These are phyloP conservation scores for Oryza brachyantha DNA, from an alignment of 176 grass and related monocot genomes.

Conservation along the genomic window DNA sequence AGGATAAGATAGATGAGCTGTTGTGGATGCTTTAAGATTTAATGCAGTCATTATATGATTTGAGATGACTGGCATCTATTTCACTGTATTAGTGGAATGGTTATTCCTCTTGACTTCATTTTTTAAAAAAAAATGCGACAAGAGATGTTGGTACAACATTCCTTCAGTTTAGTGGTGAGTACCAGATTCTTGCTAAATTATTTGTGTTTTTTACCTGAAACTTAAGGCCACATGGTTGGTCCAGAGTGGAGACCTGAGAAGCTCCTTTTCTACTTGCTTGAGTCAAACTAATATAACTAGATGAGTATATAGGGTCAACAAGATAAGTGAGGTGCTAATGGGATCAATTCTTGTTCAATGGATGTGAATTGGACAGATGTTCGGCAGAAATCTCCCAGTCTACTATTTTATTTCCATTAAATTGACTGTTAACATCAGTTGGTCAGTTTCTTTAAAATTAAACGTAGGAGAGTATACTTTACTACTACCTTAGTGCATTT, in stretches of 20 bases:
- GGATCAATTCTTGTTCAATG: not conserved
- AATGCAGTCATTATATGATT: too few relatives aligned
- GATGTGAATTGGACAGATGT: not conserved
- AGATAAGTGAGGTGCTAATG: not conserved
- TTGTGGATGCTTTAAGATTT: too few relatives aligned
- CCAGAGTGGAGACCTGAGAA: not conserved
- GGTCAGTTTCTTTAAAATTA: too few relatives aligned
- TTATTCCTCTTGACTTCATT: not conserved
- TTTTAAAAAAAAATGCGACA: not conserved
- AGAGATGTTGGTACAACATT: not conserved
- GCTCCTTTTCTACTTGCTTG: not conserved
- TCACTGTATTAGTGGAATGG: not conserved
- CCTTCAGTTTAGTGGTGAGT: constrained; percentile 9
- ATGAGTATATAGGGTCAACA: not conserved
- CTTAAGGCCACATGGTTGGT: not conserved
- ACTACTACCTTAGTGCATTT: not conserved
- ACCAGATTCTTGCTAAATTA: constrained; percentile 15
- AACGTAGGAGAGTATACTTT: not conserved
- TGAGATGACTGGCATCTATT: too few relatives aligned
- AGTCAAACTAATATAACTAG: not conserved
- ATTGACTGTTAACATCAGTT: not conserved
- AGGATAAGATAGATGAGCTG: too few relatives aligned
- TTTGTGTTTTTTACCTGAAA: not conserved
- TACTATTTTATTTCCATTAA: not conserved
- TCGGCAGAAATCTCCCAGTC: not conserved